Evolutionary conservation across 305 asterid species (phyloP).

Genomic region (Striga hermonthica): DNA sequence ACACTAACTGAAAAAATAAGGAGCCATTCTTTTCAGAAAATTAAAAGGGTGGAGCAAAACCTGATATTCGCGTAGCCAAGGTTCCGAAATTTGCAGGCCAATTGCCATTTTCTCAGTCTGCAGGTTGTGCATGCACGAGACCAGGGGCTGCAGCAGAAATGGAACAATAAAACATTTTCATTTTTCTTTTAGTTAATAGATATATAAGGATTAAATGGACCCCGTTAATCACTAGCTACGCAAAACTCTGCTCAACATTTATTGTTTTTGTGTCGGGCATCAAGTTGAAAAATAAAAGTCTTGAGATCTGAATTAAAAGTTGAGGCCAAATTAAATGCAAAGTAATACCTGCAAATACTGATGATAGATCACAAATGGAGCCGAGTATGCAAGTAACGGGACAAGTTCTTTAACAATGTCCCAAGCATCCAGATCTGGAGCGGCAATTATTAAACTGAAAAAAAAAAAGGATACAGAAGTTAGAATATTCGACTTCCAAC

Average conservation of each 20-base stretch:
- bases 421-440: slow-evolving; percentile 79
- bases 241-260: background rate
- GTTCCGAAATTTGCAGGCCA: slow-evolving; percentile 73
- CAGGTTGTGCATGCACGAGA: slow-evolving; percentile 83
- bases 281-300: background rate
- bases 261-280: background rate
- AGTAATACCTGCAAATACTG: slow-evolving; percentile 72
- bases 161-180: background rate
- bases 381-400: slow-evolving; percentile 78
- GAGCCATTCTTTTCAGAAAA: background rate
- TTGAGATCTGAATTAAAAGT: background rate
- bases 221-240: background rate
- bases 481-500: background rate
- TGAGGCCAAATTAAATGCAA: background rate
- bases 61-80: slow-evolving; percentile 96
- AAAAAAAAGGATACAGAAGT: background rate
- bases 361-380: slow-evolving; percentile 83
- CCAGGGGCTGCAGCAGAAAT: slow-evolving; percentile 72
- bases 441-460: slow-evolving; percentile 75
- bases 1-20: too few species aligned
- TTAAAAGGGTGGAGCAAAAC: slow-evolving; percentile 32
- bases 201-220: too few species aligned
- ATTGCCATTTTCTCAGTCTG: slow-evolving; percentile 84
- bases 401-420: slow-evolving; percentile 62
- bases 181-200: too few species aligned